Evolutionary conservation across 352 stramenopile genomes (phyloP), one percentile per base, ranked within the genome.

Genomic region (Globisporangium echinulatum): DNA sequence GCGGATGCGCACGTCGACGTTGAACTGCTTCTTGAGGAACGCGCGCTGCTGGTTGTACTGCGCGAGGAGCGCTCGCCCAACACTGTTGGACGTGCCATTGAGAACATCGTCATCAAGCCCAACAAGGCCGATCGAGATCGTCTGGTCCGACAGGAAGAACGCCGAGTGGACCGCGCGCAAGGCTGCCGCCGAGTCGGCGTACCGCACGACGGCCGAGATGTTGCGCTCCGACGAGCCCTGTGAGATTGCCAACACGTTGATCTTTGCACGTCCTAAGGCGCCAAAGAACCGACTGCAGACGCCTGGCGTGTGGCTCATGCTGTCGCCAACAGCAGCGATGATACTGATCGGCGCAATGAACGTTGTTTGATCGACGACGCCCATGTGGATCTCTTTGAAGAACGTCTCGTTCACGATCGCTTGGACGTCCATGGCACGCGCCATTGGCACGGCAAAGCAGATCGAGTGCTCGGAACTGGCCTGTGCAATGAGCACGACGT

Each of bases 211-310:
- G 38, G 90, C 92, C 5, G 92, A 98, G 68, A 98, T 98, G 66
- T 98, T 98, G 44, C 93, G 79, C 75, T 98, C 94, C 4, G 85
- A 92, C 0, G 83, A 96, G 47, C 95, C 96, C 67, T 99, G 96
- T 9, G 95, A 96, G 65, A 98, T 98, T 9, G 88, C 93, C 42
- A 98, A 70, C 54, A 98, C 80, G 66, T 98, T 98, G 68, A 99
- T 98, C 50, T 95, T 90, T 9, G 93, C 92, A 47, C 88, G 85
- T 42, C 93, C 95, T 7, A 99, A 66, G 0, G 95, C 93, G 42
- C 82, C 80, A 66, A 98, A 98, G 75, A 99, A 98, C 42, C 92
- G 86, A 5, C 87, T 94, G 43, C 90, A 90, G 0, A 98, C 94
- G 7, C 94, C 95, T 6, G 91, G 82, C 4, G 88, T 96, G 56